Conservation (phyloP, 225 moss, liverwort and hornwort genomes). For the Takakia lepidozioides region DNA sequence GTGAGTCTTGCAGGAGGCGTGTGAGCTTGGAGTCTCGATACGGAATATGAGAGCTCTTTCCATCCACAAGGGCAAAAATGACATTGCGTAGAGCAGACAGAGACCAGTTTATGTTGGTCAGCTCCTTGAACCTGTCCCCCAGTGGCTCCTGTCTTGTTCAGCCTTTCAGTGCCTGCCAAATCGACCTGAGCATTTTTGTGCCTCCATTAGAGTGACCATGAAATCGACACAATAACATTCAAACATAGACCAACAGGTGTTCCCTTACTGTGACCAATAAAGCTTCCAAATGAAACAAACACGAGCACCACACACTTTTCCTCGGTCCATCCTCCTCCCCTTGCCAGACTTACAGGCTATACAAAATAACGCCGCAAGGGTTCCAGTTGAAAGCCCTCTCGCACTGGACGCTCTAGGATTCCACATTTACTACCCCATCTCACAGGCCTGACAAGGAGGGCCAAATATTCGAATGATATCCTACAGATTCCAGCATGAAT, state of each 20-base stretch:
- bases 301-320: background rate
- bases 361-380: background rate
- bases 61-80: slow-evolving; percentile 92
- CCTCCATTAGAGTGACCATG: slow-evolving; percentile 2
- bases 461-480: too few relatives aligned
- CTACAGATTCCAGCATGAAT: too few relatives aligned
- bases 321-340: background rate
- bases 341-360: slow-evolving; percentile 2
- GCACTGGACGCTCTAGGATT: too few relatives aligned
- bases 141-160: slow-evolving; percentile 98
- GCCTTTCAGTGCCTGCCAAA: slow-evolving; percentile 95
- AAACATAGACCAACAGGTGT: too few relatives aligned
- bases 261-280: too few relatives aligned
- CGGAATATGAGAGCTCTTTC: slow-evolving; percentile 82
- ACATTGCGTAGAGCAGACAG: slow-evolving; percentile 95
- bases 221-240: too few relatives aligned
- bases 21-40: slow-evolving; percentile 97
- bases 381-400: too few relatives aligned
- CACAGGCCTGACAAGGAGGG: too few relatives aligned
- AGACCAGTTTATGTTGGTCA: slow-evolving; percentile 98
- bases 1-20: slow-evolving; percentile 85
- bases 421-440: too few relatives aligned
- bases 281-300: too few relatives aligned
- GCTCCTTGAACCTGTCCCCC: slow-evolving; percentile 91
- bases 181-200: slow-evolving; percentile 54